Evolutionary conservation across 2,329 filamentous ascomycete species (phyloP), one percentile per base, ranked within the genome.

Genomic region (Talaromyces sp.): DNA sequence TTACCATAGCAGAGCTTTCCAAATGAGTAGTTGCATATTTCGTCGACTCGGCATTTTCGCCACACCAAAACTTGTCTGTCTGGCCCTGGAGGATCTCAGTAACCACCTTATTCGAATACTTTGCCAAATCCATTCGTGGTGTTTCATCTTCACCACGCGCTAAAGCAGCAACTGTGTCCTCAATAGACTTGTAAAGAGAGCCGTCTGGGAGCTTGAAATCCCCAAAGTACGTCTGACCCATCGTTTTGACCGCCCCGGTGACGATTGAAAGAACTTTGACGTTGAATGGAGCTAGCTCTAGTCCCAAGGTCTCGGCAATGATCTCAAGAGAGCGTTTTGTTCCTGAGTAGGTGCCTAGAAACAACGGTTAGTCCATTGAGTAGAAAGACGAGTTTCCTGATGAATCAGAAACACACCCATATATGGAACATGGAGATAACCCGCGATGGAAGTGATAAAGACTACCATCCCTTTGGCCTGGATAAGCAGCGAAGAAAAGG

Each of bases 381-480:
- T 8, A 38, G 12, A 38, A n/a, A 11, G 35, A 38, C 14, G 35
- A 7, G 17, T n/a, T 38, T 9, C 32, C 31, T 21, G 32, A 41
- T 24, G 17, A 55, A 41, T 3, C 11, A 24, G 21, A 32, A 21
- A 41, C 9, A 24, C 55, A 58, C 67, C 69, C 53, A 73, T 69
- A 54, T 66, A 62, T 0, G 70, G 60, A 14, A 64, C 59, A 43
- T 69, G 66, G 5, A 64, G 31, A 27, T 69, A 72, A 0, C 75
- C 75, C 1, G 72, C 62, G 1, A 58, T 65, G 7, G 69, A 73
- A 7, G 66, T 69, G 4, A 77, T 69, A 51, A 75, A 75, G 63
- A 77, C 72, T 41, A 63, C 43, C 11, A 32, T 29, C 27, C 52
- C 53, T 10, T 56, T 46, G 1, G 62, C 54, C 24, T 62, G n/a